Base-by-base conservation (phyloP, 1,284 basidiomycete genomes). In the Takashimella koratensis region DNA sequence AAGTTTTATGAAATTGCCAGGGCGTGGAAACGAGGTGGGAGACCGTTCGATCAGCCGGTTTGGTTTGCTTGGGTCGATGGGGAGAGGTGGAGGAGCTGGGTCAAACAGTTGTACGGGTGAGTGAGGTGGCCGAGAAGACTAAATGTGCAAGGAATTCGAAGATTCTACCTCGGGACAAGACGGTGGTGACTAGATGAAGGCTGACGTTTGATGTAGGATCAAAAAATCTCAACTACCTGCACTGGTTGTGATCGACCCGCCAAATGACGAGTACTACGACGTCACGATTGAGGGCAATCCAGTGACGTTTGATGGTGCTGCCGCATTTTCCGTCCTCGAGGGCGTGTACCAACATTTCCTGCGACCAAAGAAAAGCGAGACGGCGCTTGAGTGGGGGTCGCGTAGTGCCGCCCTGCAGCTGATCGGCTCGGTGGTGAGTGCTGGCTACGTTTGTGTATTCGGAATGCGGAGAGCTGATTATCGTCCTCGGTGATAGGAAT, bases 51-150 rank as follows among this genome's bases (percentile, higher is more conserved):
- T 8, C 78, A 83, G 45, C 83, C 85, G 13, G 85, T 94, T 0
- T 82, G 91, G 49, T 95, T 93, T 74, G 81, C 85, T 6, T 89
- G 85, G 84, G 91, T 94, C 82, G 88, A 95, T 66, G 82, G 78
- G 0, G 83, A 83, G 22, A 81, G 80, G 68, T 94, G 91, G 90
- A 79, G 75, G 19, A 84, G 82, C 51, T 95, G 90, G 90, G 77
- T 94, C 74, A 90, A 87, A 79, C 85, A 84, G 60, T 90, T 90
- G 83, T 95, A 94, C 72, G 85, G 85, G 71, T 71, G 51, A 47
- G 70, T 61, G 5, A 13, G 11, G 19, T 12, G 11, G 5, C n/a
- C n/a, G n/a, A n/a, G n/a, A n/a, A n/a, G n/a, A n/a, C n/a, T n/a
- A n/a, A n/a, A 27, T 4, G 24, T 43, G 22, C 25, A 5, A n/a